These are phyloP conservation scores for Gossypium lobatum DNA, from an alignment of 441 rosid species.

Conservation along the genomic window DNA sequence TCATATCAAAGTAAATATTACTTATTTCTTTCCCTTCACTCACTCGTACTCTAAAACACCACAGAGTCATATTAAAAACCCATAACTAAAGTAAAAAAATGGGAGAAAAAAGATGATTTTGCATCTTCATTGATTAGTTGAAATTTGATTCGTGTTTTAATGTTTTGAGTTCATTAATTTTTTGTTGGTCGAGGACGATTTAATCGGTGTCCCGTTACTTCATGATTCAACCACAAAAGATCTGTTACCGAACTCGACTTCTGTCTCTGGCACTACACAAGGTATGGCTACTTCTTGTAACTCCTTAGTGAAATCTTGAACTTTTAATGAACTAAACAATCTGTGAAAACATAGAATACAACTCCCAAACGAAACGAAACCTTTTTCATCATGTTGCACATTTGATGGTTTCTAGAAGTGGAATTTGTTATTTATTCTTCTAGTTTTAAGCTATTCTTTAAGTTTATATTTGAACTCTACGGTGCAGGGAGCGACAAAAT, in stretches of 20 bases:
- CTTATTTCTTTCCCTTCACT: too few species aligned
- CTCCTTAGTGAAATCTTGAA: slow-evolving; percentile 9
- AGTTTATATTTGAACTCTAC: slow-evolving; percentile 66
- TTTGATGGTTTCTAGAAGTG: background rate
- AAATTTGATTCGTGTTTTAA: background rate
- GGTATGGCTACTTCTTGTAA: slow-evolving; percentile 32
- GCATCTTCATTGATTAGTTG: background rate
- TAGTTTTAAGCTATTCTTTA: slow-evolving; percentile 25
- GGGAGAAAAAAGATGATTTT: too few species aligned
- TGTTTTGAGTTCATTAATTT: slow-evolving; percentile 8
- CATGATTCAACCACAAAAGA: slow-evolving; percentile 39
- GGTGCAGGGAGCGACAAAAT: slow-evolving; percentile 84
- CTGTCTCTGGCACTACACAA: slow-evolving; percentile 41
- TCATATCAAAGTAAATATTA: too few species aligned
- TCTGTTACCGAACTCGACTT: slow-evolving; percentile 39
- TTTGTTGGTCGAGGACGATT: slow-evolving; percentile 41
- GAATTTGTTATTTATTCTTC: background rate
- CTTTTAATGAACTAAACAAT: slow-evolving; percentile 7
- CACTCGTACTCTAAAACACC: too few species aligned
- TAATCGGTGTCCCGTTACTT: slow-evolving; percentile 34
- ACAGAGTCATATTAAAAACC: too few species aligned
- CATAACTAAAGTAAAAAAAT: too few species aligned
- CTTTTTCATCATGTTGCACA: background rate
- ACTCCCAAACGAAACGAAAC: background rate
- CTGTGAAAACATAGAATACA: background rate